Conservation (phyloP, 2,329 filamentous ascomycete genomes). For the Beauveria caledonica region DNA sequence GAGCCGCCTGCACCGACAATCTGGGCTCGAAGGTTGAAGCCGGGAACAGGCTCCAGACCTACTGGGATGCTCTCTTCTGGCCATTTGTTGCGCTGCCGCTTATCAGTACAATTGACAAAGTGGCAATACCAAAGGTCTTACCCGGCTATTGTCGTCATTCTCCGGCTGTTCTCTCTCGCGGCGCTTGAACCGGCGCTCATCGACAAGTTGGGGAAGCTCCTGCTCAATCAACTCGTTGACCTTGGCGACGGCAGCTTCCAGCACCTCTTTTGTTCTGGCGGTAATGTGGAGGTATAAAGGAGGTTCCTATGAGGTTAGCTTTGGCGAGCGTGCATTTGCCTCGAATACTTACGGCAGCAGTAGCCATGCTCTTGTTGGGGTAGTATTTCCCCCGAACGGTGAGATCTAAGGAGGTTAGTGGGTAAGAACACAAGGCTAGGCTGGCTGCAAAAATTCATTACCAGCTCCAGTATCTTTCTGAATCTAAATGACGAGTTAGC, state of each 20-base stretch:
- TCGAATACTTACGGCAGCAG: slow-evolving; percentile 62
- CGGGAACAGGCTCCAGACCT: slow-evolving; percentile 79
- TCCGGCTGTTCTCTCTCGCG: slow-evolving; percentile 72
- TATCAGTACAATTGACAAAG: slow-evolving; percentile 13
- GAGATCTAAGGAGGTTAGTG: slow-evolving; percentile 67
- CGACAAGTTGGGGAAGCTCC: slow-evolving; percentile 88
- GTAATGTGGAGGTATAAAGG: slow-evolving; percentile 94
- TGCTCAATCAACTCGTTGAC: slow-evolving; percentile 95
- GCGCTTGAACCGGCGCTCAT: slow-evolving; percentile 84
- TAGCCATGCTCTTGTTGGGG: slow-evolving; percentile 96
- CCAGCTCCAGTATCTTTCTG: slow-evolving; percentile 99
- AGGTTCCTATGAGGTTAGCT: slow-evolving; percentile 55
- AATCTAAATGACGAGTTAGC: slow-evolving; percentile 56
- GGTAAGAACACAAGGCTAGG: background rate
- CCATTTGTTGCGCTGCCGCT: slow-evolving; percentile 91
- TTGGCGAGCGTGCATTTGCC: background rate
- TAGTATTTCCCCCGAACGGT: slow-evolving; percentile 95
- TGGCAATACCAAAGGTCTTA: slow-evolving; percentile 36
- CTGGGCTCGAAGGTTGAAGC: slow-evolving; percentile 93
- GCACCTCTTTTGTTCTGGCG: slow-evolving; percentile 82
- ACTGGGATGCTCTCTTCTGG: slow-evolving; percentile 93
- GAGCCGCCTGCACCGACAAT: slow-evolving; percentile 91
- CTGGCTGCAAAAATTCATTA: slow-evolving; percentile 56
- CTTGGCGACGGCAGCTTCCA: slow-evolving; percentile 78
- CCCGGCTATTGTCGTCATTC: slow-evolving; percentile 82